Evolutionary conservation across 2,329 filamentous ascomycete species (phyloP).

Genomic region (Paecilomyces sp.): DNA sequence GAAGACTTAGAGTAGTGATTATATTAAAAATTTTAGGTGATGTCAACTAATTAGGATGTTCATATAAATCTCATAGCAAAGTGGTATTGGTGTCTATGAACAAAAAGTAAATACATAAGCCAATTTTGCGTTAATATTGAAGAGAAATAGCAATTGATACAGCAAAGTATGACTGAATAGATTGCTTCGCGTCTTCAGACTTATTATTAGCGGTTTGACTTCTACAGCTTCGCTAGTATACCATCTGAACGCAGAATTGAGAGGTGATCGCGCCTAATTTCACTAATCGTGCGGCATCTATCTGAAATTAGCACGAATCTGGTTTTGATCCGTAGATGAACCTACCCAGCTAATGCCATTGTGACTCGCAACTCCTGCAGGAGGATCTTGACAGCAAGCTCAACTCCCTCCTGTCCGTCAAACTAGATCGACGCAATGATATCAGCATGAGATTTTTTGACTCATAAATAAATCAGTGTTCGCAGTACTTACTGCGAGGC

Average conservation of each 20-base stretch:
- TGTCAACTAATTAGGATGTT: too few species aligned
- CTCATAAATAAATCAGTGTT: neutral
- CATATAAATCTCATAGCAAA: neutral
- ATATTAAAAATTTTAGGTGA: too few species aligned
- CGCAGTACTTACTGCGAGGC: conserved; percentile 22
- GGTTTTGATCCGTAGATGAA: conserved; percentile 17
- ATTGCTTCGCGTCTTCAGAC: too few species aligned
- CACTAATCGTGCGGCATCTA: conserved; percentile 2
- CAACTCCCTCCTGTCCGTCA: conserved; percentile 15
- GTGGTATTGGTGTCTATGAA: neutral
- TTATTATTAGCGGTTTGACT: too few species aligned
- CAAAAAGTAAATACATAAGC: neutral
- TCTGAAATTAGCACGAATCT: conserved; percentile 5
- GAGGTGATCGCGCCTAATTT: conserved; percentile 22
- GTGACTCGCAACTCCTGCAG: conserved; percentile 23
- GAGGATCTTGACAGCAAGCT: conserved; percentile 24
- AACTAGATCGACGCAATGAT: neutral
- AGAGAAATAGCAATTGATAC: too few species aligned
- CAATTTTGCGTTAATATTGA: neutral
- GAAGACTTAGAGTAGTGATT: too few species aligned
- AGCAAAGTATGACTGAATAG: too few species aligned
- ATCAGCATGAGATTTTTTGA: neutral
- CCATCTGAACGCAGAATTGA: conserved; percentile 20
- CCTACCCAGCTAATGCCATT: conserved; percentile 26
- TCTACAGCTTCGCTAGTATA: conserved; percentile 20